Evolutionary conservation across 2,329 filamentous ascomycete genomes (phyloP).

Genomic region (Cordyceps javanica): DNA sequence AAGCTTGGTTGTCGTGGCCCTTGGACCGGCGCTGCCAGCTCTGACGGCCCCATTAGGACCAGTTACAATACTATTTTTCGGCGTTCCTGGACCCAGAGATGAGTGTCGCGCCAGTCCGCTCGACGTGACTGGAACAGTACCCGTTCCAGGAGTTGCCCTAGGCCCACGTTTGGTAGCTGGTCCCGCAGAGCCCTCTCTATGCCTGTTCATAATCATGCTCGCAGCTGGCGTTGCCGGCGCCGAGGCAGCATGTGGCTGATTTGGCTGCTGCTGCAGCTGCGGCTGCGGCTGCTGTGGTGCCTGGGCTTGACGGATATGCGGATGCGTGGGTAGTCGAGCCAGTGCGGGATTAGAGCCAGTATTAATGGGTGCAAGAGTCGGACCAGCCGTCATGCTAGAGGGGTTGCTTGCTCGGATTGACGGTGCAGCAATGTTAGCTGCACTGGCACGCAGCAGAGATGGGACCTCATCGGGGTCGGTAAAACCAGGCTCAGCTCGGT

Average conservation of each 20-base stretch:
- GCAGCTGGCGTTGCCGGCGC: conserved; percentile 56
- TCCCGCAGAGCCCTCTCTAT: conserved; percentile 54
- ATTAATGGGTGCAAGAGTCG: conserved; percentile 18
- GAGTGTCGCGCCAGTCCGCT: conserved; percentile 57
- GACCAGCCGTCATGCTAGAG: conserved; percentile 25
- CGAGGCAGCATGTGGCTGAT: conserved; percentile 39
- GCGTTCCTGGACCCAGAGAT: conserved; percentile 57
- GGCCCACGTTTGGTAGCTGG: conserved; percentile 51
- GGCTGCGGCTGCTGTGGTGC: conserved; percentile 35
- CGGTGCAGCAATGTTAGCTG: conserved; percentile 42
- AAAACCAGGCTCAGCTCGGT: conserved; percentile 56
- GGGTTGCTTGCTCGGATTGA: conserved; percentile 38
- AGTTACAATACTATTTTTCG: conserved; percentile 37
- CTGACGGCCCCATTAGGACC: conserved; percentile 32
- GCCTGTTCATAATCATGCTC: conserved; percentile 52
- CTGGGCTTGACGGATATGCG: conserved; percentile 44
- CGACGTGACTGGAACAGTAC: conserved; percentile 43
- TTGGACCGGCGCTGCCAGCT: conserved; percentile 56
- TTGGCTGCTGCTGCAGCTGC: conserved; percentile 18
- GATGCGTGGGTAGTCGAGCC: conserved; percentile 36
- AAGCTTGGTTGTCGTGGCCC: conserved; percentile 42
- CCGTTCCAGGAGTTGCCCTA: conserved; percentile 41
- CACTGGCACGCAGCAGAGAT: conserved; percentile 53
- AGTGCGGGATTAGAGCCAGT: conserved; percentile 35
- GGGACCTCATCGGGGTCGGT: conserved; percentile 57